Evolutionary conservation across 2,329 filamentous ascomycete species (phyloP).

Genomic region (Albophoma yamanashiensis): DNA sequence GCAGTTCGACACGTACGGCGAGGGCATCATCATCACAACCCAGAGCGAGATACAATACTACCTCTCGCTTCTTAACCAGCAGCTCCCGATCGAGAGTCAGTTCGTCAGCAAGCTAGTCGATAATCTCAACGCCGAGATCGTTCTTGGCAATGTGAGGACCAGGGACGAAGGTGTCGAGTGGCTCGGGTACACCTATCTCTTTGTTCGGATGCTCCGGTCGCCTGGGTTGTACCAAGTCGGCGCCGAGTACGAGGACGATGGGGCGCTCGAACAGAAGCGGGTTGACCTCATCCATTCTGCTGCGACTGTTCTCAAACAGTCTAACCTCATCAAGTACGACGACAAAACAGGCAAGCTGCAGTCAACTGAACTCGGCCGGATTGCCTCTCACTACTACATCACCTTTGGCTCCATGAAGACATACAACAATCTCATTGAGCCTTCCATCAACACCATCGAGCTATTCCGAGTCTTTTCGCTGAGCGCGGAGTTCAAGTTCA

Average conservation of each 20-base stretch:
- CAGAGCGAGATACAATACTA: slow-evolving; percentile 96
- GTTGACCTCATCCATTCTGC: slow-evolving; percentile 97
- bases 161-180: slow-evolving; percentile 97
- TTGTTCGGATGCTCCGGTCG: slow-evolving; percentile 93
- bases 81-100: slow-evolving; percentile 94
- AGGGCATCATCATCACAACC: slow-evolving; percentile 97
- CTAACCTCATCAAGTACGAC: slow-evolving; percentile 87
- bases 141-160: slow-evolving; percentile 82
- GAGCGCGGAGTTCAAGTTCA: slow-evolving; percentile 98
- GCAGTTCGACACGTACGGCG: slow-evolving; percentile 94
- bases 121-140: slow-evolving; percentile 92
- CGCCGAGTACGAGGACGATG: slow-evolving; percentile 88
- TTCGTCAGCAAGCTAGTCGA: slow-evolving; percentile 87
- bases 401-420: slow-evolving; percentile 93
- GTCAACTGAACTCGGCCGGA: slow-evolving; percentile 85
- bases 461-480: slow-evolving; percentile 93
- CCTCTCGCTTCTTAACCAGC: slow-evolving; percentile 89
- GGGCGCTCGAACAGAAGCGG: slow-evolving; percentile 84
- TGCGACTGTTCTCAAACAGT: slow-evolving; percentile 75
- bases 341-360: slow-evolving; percentile 84
- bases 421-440: slow-evolving; percentile 91
- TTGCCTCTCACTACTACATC: slow-evolving; percentile 98
- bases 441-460: slow-evolving; percentile 86
- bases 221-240: slow-evolving; percentile 93
- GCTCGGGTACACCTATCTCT: slow-evolving; percentile 96